Base-by-base conservation (phyloP, 2,329 filamentous ascomycete genomes). In the Laburnicola sp. region DNA sequence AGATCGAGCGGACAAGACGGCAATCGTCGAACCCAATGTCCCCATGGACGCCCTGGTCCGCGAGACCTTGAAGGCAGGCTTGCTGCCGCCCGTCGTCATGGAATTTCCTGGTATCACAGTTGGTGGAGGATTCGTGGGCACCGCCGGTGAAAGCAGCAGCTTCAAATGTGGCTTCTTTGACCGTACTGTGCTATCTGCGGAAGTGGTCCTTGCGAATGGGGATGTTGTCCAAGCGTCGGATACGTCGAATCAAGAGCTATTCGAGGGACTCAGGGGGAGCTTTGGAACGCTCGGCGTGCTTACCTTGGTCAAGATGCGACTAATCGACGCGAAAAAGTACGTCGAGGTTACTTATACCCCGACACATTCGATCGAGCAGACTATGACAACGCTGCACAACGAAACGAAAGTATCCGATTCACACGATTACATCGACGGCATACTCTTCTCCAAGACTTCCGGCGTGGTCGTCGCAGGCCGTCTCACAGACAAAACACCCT, bases 71-170 rank as follows among this genome's bases (percentile, higher is more conserved):
- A 69, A 74, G 8, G 60, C 80, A 28, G 80, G 80, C 0, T 73
- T 88, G 0, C 70, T 89, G 0, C 85, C 80, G 1, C 81, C 80
- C 0, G 84, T 89, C 0, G 85, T 89, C 2, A 87, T 88, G 82
- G 86, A 89, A 59, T 87, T 89, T 45, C 85, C 86, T 0, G 84
- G 84, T 0, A 89, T 88, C 58, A 89, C 86, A 0, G 82, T 82
- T 0, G 86, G 86, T 9, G 86, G 86, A 1, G 85, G 83, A 0
- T 88, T 86, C 61, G 79, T 84, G 0, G 86, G 86, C 2, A 87
- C 85, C 0, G 81, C 83, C 0, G 86, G 85, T 1, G 86, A 89
- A 66, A 87, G 84, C 65, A 84, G 80, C 49, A 86, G 82, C 0
- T 89, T 88, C 68, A 80, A 80, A 16, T 76, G 86, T 60, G 86